These are phyloP conservation scores for Zymoseptoria passerinii DNA, from an alignment of 2,329 filamentous ascomycete genomes.

Conservation along the genomic window DNA sequence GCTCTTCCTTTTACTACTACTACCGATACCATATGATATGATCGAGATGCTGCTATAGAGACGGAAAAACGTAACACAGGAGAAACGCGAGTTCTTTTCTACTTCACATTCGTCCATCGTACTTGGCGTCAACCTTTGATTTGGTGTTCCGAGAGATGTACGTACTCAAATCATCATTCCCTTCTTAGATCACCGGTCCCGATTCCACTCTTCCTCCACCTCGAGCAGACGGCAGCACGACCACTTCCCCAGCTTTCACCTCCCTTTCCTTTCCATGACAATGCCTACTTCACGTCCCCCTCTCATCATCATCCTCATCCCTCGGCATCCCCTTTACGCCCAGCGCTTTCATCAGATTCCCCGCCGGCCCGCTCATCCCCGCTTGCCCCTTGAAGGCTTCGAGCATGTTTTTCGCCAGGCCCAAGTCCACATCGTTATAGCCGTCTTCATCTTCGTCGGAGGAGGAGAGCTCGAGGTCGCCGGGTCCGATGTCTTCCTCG, in stretches of 20 bases:
- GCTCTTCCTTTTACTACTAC: not conserved
- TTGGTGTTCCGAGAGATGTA: no score
- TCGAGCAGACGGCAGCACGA: no score
- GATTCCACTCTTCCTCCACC: no score
- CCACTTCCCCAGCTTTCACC: no score
- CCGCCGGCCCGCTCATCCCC: slow-evolving; percentile 74
- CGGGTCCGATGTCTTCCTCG: slow-evolving; percentile 35
- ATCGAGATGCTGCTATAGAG: not conserved
- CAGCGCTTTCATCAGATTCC: slow-evolving; percentile 82
- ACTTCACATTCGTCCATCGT: no score
- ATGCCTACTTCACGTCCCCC: no score
- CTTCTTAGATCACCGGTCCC: no score
- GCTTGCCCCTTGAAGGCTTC: slow-evolving; percentile 89
- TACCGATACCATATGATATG: not conserved
- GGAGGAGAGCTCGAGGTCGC: slow-evolving; percentile 29
- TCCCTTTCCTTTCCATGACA: no score
- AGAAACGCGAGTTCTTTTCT: not conserved
- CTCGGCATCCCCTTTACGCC: slow-evolving; percentile 67
- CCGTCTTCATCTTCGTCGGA: slow-evolving; percentile 33
- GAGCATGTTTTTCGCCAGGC: slow-evolving; percentile 80
- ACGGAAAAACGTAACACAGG: not conserved
- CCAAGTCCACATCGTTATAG: slow-evolving; percentile 72
- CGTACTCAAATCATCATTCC: no score
- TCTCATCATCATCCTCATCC: slow-evolving; percentile 68
- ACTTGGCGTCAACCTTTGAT: no score